Percentiles rank a stretch among this genome's conserved stretches.
phyloP scores from a whole-genome alignment of 1,139 yeast genomes.

The Geotrichum aggregatum region DNA sequence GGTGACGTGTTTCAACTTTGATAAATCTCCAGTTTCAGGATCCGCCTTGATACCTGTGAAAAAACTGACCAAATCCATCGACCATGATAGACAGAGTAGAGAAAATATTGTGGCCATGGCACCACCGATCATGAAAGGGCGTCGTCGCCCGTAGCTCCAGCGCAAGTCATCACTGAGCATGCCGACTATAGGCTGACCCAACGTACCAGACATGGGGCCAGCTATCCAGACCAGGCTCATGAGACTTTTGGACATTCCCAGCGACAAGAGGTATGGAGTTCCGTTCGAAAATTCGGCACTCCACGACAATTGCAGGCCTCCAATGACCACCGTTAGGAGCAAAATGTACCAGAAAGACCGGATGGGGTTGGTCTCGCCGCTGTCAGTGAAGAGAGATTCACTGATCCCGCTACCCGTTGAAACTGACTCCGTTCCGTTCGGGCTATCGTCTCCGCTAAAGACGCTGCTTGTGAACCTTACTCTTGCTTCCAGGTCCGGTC shows the following conservation, averaged over 20 bases:
- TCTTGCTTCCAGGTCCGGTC: background rate
- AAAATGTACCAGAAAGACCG: conserved; percentile 45
- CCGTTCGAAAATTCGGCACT: conserved; percentile 54
- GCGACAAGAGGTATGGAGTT: conserved; percentile 44
- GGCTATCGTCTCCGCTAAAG: background rate
- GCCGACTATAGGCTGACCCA: conserved; percentile 60
- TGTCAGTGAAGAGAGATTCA: background rate
- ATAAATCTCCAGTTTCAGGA: background rate
- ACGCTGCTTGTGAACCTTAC: conserved; percentile 8
- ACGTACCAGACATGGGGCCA: conserved; percentile 56
- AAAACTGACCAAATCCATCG: conserved; percentile 36
- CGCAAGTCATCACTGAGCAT: conserved; percentile 50
- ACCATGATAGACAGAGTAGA: conserved; percentile 42
- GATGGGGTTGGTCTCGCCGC: conserved; percentile 37
- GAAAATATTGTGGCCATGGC: conserved; percentile 43
- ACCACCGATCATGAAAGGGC: conserved; percentile 52
- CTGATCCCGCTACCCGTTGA: too few relatives aligned
- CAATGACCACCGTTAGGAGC: conserved; percentile 46
- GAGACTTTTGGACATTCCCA: conserved; percentile 51
- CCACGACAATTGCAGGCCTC: conserved; percentile 54
- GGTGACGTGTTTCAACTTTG: conserved; percentile 36
- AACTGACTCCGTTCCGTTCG: background rate
- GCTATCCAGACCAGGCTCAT: conserved; percentile 59
- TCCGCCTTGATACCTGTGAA: conserved; percentile 29
- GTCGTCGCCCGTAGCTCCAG: conserved; percentile 47